Percentiles rank a stretch among this genome's conserved stretches.
Conservation (phyloP, 805 yeast species). For the Candida schatavii region DNA sequence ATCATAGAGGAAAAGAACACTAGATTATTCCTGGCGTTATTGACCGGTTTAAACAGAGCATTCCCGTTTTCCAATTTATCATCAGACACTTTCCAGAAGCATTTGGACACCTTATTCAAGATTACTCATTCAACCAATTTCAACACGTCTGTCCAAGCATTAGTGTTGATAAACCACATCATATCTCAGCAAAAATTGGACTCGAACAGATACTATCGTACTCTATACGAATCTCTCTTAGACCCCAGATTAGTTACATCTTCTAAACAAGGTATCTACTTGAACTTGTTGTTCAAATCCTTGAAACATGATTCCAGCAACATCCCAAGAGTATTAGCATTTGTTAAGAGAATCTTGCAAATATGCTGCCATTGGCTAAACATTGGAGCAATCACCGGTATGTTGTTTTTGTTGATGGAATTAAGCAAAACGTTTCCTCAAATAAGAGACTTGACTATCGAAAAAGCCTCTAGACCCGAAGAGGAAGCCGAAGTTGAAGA, state of each 20-base stretch:
- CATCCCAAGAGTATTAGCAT: constrained; percentile 72
- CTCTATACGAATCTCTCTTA: constrained; percentile 83
- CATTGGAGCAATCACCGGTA: constrained; percentile 84
- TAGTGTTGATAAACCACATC: constrained; percentile 80
- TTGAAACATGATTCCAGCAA: constrained; percentile 62
- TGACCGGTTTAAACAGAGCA: constrained; percentile 94
- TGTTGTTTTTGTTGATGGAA: constrained; percentile 70
- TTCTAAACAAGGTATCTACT: constrained; percentile 88
- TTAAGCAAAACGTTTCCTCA: constrained; percentile 63
- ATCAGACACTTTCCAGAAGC: constrained; percentile 65
- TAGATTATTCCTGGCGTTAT: constrained; percentile 80
- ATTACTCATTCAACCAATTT: constrained; percentile 94
- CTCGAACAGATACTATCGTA: constrained; percentile 73
- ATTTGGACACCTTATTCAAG: constrained; percentile 78
- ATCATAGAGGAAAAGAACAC: constrained; percentile 75
- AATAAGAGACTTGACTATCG: constrained; percentile 59
- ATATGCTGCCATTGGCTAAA: constrained; percentile 83
- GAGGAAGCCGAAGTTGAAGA: constrained; percentile 20
- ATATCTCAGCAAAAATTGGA: constrained; percentile 56
- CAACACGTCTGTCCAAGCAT: constrained; percentile 90
- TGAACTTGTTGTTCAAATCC: constrained; percentile 82
- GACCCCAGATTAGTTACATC: constrained; percentile 83
- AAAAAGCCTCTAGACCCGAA: constrained; percentile 46
- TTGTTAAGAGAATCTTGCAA: constrained; percentile 87
- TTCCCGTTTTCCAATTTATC: constrained; percentile 86